These are phyloP conservation scores for Chlamydomonas asymmetrica DNA, from an alignment of 139 green algal species.

Conservation along the genomic window DNA sequence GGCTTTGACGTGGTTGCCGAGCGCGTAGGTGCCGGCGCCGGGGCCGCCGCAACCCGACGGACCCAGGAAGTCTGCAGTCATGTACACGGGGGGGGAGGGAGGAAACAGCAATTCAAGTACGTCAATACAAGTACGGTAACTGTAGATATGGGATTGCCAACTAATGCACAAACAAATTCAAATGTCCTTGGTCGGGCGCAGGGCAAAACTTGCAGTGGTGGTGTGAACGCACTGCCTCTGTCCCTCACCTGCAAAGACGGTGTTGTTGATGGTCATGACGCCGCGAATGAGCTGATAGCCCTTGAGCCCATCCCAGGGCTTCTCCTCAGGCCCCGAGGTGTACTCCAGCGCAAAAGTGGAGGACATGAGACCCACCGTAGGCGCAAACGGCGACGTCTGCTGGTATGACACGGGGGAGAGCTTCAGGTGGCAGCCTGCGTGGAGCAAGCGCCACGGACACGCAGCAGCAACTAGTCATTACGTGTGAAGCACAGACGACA, in stretches of 20 bases:
- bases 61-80: constrained; percentile 51
- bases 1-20: constrained; percentile 50
- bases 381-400: not conserved
- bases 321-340: constrained; percentile 18
- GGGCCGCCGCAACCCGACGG: not conserved
- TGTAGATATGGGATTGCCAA: no score
- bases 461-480: no score
- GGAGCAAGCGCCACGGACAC: no score
- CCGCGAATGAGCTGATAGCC: constrained; percentile 29
- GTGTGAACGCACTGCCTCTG: no score
- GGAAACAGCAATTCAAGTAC: no score
- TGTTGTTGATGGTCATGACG: not conserved
- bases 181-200: no score
- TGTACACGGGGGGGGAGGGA: no score
- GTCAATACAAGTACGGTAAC: no score
- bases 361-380: constrained; percentile 1
- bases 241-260: constrained; percentile 24
- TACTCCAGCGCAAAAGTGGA: constrained; percentile 26
- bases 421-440: constrained; percentile 5
- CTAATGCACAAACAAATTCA: no score
- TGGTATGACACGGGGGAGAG: constrained; percentile 7
- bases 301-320: constrained; percentile 33
- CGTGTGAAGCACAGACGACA: no score
- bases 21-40: constrained; percentile 28
- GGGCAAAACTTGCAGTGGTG: no score